Conservation (phyloP, 1,284 basidiomycete species). For the Ganoderma boninense region DNA sequence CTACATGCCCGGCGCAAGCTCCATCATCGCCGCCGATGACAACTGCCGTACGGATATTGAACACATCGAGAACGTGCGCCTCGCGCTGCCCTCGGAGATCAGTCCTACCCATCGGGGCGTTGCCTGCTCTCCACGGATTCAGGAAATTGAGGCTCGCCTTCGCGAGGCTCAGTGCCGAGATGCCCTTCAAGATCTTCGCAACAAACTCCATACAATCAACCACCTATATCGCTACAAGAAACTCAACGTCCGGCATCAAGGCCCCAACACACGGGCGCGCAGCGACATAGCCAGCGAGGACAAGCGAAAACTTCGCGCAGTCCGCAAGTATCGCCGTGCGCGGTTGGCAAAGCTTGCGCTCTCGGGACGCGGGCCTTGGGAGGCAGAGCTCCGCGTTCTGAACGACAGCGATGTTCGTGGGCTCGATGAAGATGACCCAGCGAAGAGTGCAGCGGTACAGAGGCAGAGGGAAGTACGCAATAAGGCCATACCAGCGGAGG, state of each 20-base stretch:
- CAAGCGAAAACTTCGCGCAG: neutral
- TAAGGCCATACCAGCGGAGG: no score
- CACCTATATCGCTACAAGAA: conserved; percentile 33
- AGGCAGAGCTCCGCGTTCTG: neutral
- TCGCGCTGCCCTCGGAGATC: conserved; percentile 26
- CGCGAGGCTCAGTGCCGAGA: conserved; percentile 40
- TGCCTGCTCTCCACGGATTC: neutral
- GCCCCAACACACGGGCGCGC: neutral
- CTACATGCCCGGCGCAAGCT: no score
- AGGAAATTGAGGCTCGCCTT: conserved; percentile 38
- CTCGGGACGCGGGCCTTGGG: neutral
- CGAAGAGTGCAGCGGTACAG: neutral
- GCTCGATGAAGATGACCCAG: neutral
- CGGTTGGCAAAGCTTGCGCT: neutral
- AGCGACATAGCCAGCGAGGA: neutral
- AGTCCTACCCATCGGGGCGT: neutral
- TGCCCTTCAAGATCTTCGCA: conserved; percentile 38
- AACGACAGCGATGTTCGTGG: neutral
- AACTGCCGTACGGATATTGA: conserved; percentile 13
- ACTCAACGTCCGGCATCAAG: neutral
- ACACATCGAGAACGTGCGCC: conserved; percentile 14
- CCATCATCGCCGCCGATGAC: no score
- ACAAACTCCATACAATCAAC: conserved; percentile 37
- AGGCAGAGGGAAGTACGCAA: neutral
- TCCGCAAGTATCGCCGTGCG: neutral